Evolutionary conservation across 139 green algal species (phyloP), one percentile per base, ranked within the genome.

Genomic region (Micractinium conductrix): DNA sequence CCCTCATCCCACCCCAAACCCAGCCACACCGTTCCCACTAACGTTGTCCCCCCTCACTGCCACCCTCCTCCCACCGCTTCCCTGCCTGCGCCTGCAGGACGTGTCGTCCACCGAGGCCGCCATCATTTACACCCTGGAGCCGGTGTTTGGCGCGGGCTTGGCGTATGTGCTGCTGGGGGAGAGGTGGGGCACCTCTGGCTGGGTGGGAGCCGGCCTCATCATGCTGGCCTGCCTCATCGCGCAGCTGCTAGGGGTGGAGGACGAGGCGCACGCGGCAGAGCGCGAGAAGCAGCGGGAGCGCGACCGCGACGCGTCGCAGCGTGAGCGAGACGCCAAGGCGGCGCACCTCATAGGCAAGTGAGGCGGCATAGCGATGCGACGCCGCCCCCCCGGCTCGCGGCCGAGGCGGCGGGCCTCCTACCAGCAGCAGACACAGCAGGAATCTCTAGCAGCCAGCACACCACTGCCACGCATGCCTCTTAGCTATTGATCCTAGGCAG

Each of bases 81-180:
- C 45, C 80, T 65, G 83, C n/a, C 65, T 91, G 6, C 90, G 91
- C 21, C 87, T 93, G 37, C 87, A 95, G 45, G 79, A 92, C 63
- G 91, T 96, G 24, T 84, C 78, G 0, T 91, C 88, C 9, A 93
- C 89, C 28, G 93, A 96, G 60, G 93, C 91, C 33, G 92, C 93
- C 17, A 89, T 96, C 42, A 86, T 96, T 24, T 96, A 96, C 84
- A 92, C 91, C 0, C 55, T 94, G 73, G 93, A 96, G 86, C 93
- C 93, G 26, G 80, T 93, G 40, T 63, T 90, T 43, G 91, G 90
- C 1, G 92, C 89, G 14, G 43, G 55, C 30, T 58, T 91, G 35
- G 92, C 92, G 9, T 95, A 92, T 40, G 30, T 88, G n/a, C 67
- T 93, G 69, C 86, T 96, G n/a, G 92, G 91, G 33, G 93, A 96